Percentiles rank a stretch among this genome's conserved stretches.
phyloP scores from a whole-genome alignment of 2,329 filamentous ascomycete species.

The Metarhizium brunneum region DNA sequence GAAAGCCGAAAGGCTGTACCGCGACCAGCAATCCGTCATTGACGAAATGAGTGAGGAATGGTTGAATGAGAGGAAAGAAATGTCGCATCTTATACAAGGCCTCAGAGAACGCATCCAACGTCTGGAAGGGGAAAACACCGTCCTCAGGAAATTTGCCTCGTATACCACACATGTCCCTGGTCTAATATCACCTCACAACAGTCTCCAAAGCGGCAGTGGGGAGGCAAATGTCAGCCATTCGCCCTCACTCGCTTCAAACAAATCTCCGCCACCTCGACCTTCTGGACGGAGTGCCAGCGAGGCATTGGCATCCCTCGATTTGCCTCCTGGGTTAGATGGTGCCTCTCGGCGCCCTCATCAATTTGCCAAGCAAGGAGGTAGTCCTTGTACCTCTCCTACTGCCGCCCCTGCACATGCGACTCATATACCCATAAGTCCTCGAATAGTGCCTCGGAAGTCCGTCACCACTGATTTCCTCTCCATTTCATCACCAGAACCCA shows the following conservation, averaged over 20 bases:
- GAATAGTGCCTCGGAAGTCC: conserved; percentile 31
- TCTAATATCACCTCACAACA: conserved; percentile 20
- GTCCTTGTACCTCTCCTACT: conserved; percentile 25
- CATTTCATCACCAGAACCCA: conserved; percentile 19
- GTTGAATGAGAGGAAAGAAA: conserved; percentile 32
- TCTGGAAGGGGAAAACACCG: conserved; percentile 27
- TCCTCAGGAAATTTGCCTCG: conserved; percentile 20
- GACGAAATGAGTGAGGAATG: conserved; percentile 39
- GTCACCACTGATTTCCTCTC: conserved; percentile 26
- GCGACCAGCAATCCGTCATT: conserved; percentile 44
- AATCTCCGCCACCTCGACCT: conserved; percentile 10
- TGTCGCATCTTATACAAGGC: conserved; percentile 31
- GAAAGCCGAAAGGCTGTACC: conserved; percentile 46
- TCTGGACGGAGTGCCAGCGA: conserved; percentile 11
- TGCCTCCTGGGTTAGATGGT: conserved; percentile 25
- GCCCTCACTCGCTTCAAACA: conserved; percentile 8
- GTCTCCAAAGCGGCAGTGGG: conserved; percentile 17
- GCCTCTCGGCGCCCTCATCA: conserved; percentile 24
- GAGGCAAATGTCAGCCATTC: conserved; percentile 11
- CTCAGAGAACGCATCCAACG: conserved; percentile 29
- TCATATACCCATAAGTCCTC: conserved; percentile 32
- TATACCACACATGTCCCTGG: conserved; percentile 20
- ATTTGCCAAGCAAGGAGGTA: conserved; percentile 16
- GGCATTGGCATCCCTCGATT: conserved; percentile 13
- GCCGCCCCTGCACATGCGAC: conserved; percentile 25